These are phyloP conservation scores for Cymodocea nodosa DNA, from an alignment of 116 monocot genomes.

Conservation along the genomic window DNA sequence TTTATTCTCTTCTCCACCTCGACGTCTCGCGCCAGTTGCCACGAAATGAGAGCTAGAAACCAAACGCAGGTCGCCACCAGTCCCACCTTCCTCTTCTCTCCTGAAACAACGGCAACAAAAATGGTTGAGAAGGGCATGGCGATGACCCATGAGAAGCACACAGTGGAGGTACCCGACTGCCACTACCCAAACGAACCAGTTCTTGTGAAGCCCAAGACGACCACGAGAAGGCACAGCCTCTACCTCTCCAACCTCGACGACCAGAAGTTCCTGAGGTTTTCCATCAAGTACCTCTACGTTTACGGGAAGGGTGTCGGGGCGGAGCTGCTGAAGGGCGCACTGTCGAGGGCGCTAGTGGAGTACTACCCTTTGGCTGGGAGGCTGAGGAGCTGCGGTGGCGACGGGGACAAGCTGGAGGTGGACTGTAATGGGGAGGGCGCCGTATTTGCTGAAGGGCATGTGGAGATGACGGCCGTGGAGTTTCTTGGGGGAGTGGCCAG, in stretches of 20 bases:
- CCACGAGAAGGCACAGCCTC: constrained; percentile 40
- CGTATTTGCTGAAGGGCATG: constrained; percentile 45
- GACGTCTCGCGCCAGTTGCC: too few species aligned
- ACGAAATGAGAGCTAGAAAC: too few species aligned
- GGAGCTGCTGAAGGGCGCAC: constrained; percentile 35
- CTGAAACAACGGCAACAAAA: too few species aligned
- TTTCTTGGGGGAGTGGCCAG: constrained; percentile 33
- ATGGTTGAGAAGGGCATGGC: neutral
- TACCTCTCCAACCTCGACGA: constrained; percentile 90
- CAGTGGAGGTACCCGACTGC: constrained; percentile 61
- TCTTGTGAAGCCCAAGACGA: constrained; percentile 25
- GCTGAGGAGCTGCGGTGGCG: constrained; percentile 20
- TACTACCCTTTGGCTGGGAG: constrained; percentile 92
- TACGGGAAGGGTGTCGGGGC: constrained; percentile 16
- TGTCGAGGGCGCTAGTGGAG: constrained; percentile 42
- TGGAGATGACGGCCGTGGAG: constrained; percentile 37
- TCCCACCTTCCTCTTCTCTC: neutral
- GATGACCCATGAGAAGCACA: neutral
- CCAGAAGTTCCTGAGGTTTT: constrained; percentile 79
- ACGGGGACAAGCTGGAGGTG: constrained; percentile 48
- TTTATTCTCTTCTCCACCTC: too few species aligned
- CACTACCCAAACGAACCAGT: constrained; percentile 29
- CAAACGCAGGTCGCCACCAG: too few species aligned
- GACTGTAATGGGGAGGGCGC: constrained; percentile 86
- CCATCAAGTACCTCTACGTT: constrained; percentile 79